Evolutionary conservation across 805 yeast species (phyloP), one percentile per base, ranked within the genome.

Genomic region (Candida coleopterorum): DNA sequence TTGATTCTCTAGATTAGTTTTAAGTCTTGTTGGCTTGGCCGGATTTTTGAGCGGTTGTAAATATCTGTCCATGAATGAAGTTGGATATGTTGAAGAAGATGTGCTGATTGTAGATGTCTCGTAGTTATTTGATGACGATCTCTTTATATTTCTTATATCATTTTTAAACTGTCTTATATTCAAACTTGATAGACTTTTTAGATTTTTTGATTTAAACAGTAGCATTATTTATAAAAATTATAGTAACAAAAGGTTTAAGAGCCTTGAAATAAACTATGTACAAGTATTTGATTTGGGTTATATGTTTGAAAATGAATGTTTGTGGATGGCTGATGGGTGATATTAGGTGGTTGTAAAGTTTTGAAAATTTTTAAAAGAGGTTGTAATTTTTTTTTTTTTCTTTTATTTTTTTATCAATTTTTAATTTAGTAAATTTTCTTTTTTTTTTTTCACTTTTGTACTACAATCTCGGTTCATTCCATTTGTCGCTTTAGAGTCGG

Each of bases 1-100:
- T 32, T 32, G 34, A 32, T 32, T 32, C 24, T 32, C 28, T 24
- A 25, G 11, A 32, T 32, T 22, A 18, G 34, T 32, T 32, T 32
- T 32, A 9, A 15, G 6, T 22, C 22, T 23, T 6, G 34, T 9
- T 32, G 34, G 21, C 17, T 25, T 18, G 4, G 18, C 7, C 6
- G 32, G 28, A 15, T 25, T 12, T 32, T 14, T 32, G 24, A 35
- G 21, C 14, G 38, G 38, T 21, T 35, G 34, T 6, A 35, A 15
- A 15, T 28, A 29, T 29, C 30, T 24, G 8, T 17, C 27, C 21
- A 25, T 20, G 18, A 31, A 31, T 9, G 39, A 12, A 6, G 22
- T 9, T 8, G 10, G 20, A 18, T 18, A 17, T 6, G 30, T 16
- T 9, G 35, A 20, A 6, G 35, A 17, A 23, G 34, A 23, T 16